Percentiles rank a stretch among this genome's conserved stretches.
Evolutionary conservation across 169 alveolate genomes (phyloP).

Genomic region (Toxoplasma gondii): DNA sequence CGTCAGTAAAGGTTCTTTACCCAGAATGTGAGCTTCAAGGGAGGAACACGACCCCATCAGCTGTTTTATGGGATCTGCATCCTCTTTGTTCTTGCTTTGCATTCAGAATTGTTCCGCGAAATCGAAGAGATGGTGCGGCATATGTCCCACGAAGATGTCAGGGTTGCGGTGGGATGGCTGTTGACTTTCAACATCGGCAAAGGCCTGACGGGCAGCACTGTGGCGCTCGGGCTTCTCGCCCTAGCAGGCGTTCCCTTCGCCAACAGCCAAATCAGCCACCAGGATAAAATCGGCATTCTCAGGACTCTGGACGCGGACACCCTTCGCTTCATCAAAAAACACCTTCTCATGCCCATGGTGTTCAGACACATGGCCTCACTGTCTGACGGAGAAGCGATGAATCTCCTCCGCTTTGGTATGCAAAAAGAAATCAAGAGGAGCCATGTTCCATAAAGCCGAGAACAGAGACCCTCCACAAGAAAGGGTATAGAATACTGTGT

Average conservation of each 20-base stretch:
- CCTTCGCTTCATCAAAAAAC: constrained; percentile 3
- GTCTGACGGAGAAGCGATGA: background rate
- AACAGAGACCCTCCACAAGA: background rate
- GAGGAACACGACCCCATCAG: no score
- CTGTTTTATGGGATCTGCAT: no score
- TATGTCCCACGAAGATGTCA: constrained; percentile 14
- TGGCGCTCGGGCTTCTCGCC: background rate
- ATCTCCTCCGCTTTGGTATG: constrained; percentile 21
- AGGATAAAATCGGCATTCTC: constrained; percentile 15
- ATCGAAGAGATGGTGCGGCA: background rate
- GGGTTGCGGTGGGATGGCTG: constrained; percentile 22
- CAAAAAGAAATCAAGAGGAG: background rate
- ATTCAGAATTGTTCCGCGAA: background rate
- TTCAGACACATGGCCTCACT: background rate
- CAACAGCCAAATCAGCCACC: background rate
- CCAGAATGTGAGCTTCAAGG: no score
- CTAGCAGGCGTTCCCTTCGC: background rate
- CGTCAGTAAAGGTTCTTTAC: no score
- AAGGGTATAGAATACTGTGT: no score
- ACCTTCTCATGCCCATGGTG: background rate
- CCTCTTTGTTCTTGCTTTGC: background rate
- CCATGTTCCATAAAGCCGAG: no score
- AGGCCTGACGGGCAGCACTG: background rate
- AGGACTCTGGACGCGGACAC: background rate
- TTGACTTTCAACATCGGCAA: constrained; percentile 10